phyloP scores from a whole-genome alignment of 148 eudicot genomes.

The Agrostemma githago region DNA sequence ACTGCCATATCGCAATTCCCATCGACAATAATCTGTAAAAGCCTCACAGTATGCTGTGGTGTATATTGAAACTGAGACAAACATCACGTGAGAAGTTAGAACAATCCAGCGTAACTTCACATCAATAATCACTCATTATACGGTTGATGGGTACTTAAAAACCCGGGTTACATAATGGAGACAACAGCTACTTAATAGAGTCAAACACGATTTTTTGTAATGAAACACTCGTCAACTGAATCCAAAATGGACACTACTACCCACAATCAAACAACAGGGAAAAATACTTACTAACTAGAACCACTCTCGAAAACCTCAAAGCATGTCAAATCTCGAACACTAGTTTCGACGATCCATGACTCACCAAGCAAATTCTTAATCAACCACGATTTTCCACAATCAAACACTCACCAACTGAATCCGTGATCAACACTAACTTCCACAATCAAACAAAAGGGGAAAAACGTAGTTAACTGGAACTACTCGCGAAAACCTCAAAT shows the following conservation, averaged over 20 bases:
- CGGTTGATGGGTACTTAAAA: neutral
- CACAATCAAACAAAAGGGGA: too few relatives aligned
- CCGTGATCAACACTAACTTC: too few relatives aligned
- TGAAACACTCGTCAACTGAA: neutral
- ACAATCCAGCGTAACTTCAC: neutral
- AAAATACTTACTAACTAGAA: neutral
- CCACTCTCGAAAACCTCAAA: neutral
- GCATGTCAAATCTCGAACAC: neutral
- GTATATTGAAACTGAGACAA: slow-evolving; percentile 69
- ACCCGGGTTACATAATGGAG: neutral
- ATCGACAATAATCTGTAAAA: slow-evolving; percentile 88
- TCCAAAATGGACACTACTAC: neutral
- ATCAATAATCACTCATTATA: neutral
- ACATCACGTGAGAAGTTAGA: neutral
- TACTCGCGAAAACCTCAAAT: too few relatives aligned
- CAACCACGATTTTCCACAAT: neutral
- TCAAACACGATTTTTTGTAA: neutral
- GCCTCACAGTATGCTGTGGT: slow-evolving; percentile 94
- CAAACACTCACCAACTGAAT: too few relatives aligned
- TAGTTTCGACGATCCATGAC: neutral
- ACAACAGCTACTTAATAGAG: neutral
- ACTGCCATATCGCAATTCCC: slow-evolving; percentile 80
- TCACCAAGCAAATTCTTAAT: too few relatives aligned
- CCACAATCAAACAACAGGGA: too few relatives aligned
- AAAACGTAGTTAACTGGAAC: too few relatives aligned